Percentiles rank a stretch among this genome's conserved stretches.
phyloP scores from a whole-genome alignment of 208 protist genomes.

The Strigomonas galati region DNA sequence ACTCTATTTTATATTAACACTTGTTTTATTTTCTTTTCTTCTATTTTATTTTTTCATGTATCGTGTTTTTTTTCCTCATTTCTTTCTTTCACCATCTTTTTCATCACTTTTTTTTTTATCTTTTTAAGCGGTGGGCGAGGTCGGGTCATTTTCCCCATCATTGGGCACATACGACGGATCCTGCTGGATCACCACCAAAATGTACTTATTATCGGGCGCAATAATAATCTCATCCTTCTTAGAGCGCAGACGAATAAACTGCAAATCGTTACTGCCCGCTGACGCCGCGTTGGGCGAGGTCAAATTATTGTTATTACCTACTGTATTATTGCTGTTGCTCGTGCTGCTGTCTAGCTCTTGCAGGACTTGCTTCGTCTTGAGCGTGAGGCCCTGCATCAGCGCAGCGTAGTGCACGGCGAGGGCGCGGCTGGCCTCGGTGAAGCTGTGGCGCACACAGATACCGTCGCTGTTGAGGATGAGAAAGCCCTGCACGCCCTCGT shows the following conservation, averaged over 20 bases:
- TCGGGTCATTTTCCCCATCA: constrained; percentile 17
- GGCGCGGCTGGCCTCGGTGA: constrained; percentile 83
- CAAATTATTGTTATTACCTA: not conserved
- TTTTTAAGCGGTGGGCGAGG: not conserved
- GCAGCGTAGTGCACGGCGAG: constrained; percentile 93
- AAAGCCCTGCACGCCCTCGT: constrained; percentile 93
- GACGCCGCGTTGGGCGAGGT: no score
- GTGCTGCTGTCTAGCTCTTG: constrained; percentile 92
- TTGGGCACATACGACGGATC: constrained; percentile 38
- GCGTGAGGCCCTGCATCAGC: constrained; percentile 90
- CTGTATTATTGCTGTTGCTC: constrained; percentile 4
- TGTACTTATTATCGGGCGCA: constrained; percentile 92
- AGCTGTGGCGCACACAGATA: constrained; percentile 92
- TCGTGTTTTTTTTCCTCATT: not conserved
- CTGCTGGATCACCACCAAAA: constrained; percentile 89
- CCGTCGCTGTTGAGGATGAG: constrained; percentile 95
- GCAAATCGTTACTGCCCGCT: constrained; percentile 2
- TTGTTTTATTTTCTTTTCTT: not conserved
- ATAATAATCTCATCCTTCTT: constrained; percentile 97
- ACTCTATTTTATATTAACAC: not conserved
- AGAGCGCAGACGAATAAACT: constrained; percentile 84
- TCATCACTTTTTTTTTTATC: not conserved
- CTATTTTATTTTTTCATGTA: not conserved
- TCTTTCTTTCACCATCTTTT: not conserved
- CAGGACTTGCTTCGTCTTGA: constrained; percentile 88